Base-by-base conservation (phyloP, 1,139 yeast genomes). In the Candida anutae region DNA sequence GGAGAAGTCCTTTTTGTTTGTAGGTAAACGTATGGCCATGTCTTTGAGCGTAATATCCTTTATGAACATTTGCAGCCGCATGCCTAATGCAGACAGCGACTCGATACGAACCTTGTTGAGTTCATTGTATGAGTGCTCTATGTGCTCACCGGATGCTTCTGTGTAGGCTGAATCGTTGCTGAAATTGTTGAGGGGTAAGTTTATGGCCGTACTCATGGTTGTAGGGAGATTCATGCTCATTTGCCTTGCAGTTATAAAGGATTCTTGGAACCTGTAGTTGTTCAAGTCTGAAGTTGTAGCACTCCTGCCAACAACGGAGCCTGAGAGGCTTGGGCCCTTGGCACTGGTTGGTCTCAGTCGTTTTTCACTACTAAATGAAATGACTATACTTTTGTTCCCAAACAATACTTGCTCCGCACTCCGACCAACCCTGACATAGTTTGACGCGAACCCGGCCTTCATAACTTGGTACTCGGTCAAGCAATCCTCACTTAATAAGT, bases 401-500 rank as follows among this genome's bases (percentile, higher is more conserved):
- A 48, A 42, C 30, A 74, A 43, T 5, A 84, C 62, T 4, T 47
- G 50, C 9, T 51, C 42, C 0, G 84, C 76, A 15, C 63, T 56
- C 2, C 63, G 61, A 0, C 94, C 94, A 1, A 66, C 43, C 38
- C 63, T 64, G 4, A 85, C 72, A 43, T 87, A 88, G 33, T 83
- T 79, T 5, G 80, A 64, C 0, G 94, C 84, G 58, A 81, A 87
- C 0, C 95, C 93, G n/a, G 76, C 72, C 39, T 74, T 81, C 68
- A 77, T 71, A 5, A 78, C 62, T 8, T 84, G 73, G 45, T 78
- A 81, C 50, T 88, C 96, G 31, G 65, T 66, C 21, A 90, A 53
- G 16, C 78, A 69, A n/a, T 74, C 72, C 36, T 77, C 77, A 16
- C 82, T 70, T 12, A 84, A 65, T 38, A 90, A 55, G 38, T 79